Percentiles rank a stretch among this genome's conserved stretches.
Evolutionary conservation across 176 grass and related monocot genomes (phyloP).

Genomic region (Oryza australiensis): DNA sequence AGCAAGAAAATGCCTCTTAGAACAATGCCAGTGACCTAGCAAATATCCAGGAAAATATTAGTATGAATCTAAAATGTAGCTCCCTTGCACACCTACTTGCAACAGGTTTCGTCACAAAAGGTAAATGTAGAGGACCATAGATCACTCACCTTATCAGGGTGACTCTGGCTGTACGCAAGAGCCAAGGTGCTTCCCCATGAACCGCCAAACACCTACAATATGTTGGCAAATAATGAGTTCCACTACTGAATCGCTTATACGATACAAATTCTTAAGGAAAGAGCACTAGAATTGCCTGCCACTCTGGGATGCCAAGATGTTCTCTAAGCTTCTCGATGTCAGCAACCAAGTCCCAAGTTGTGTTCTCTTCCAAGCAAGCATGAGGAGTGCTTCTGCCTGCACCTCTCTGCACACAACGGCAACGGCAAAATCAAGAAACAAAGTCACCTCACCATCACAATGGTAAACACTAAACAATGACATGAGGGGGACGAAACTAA

Average conservation of each 20-base stretch:
- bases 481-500: background rate
- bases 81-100: background rate
- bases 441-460: background rate
- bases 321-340: constrained; percentile 93
- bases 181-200: constrained; percentile 98
- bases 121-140: background rate
- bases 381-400: constrained; percentile 84
- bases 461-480: constrained; percentile 13
- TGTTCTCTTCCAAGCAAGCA: constrained; percentile 89
- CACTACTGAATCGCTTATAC: background rate
- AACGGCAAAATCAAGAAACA: background rate
- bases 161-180: constrained; percentile 78
- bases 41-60: constrained; percentile 23
- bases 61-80: background rate
- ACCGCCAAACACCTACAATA: constrained; percentile 84
- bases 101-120: background rate
- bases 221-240: background rate
- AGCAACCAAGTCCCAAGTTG: constrained; percentile 90
- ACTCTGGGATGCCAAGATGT: constrained; percentile 84
- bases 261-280: background rate
- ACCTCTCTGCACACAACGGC: constrained; percentile 56
- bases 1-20: constrained; percentile 91
- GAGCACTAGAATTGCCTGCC: constrained; percentile 53
- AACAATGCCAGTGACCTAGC: constrained; percentile 87
- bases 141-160: constrained; percentile 71